phyloP scores from a whole-genome alignment of 371 early-diverging fungal species.

The Quaeritorhiza haematococci region DNA sequence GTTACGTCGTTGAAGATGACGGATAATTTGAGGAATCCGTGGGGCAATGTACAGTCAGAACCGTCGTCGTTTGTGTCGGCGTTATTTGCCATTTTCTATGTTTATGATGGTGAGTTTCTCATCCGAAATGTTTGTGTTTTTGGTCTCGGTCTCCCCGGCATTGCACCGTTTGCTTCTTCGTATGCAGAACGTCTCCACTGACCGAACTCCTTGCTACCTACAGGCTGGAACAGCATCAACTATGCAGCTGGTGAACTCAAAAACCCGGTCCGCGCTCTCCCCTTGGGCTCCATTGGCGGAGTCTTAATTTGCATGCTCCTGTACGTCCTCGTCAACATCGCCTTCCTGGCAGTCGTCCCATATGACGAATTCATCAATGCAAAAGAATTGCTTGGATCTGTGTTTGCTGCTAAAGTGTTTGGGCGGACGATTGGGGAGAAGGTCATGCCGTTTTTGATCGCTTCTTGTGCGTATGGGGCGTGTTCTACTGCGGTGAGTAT shows the following conservation, averaged over 20 bases:
- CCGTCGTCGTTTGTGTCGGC: no score
- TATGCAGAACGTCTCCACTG: no score
- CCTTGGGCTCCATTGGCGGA: slow-evolving; percentile 37
- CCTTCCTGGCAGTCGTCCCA: slow-evolving; percentile 74
- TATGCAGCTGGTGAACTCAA: slow-evolving; percentile 81
- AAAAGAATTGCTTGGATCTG: slow-evolving; percentile 29
- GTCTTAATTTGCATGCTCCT: slow-evolving; percentile 63
- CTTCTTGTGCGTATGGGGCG: no score
- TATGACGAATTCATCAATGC: background rate
- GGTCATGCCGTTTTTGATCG: no score
- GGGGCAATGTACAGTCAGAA: no score
- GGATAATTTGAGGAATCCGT: slow-evolving; percentile 51
- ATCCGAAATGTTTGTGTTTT: no score
- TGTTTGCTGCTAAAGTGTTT: slow-evolving; percentile 62
- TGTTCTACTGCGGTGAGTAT: no score
- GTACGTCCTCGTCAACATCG: slow-evolving; percentile 72
- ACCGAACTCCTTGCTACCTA: slow-evolving; percentile 62
- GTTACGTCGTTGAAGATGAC: background rate
- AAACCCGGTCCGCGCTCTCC: slow-evolving; percentile 71
- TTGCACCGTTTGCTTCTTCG: no score
- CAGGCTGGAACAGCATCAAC: slow-evolving; percentile 77
- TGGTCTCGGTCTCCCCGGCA: no score
- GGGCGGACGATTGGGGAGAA: no score
- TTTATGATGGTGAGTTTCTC: no score
- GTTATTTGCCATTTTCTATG: no score